Percentiles rank a stretch among this genome's conserved stretches.
These are phyloP conservation scores for Plasmodium knowlesi DNA, from an alignment of 169 alveolate species.

Conservation along the genomic window DNA sequence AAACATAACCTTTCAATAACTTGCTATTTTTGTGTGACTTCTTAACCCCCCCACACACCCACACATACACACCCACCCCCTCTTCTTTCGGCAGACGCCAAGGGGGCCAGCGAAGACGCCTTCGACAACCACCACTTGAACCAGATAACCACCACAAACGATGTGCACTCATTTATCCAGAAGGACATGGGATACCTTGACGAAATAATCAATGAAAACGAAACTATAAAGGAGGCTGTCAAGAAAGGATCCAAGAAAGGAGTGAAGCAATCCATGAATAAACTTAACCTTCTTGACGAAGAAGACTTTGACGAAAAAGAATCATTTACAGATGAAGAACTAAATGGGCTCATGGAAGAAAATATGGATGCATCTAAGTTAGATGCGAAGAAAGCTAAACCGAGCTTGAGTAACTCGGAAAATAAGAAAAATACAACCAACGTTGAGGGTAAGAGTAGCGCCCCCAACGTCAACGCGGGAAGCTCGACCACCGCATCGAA, in stretches of 20 bases:
- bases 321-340: background rate
- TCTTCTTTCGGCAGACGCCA: background rate
- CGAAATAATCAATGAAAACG: slow-evolving; percentile 20
- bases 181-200: slow-evolving; percentile 9
- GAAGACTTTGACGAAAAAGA: background rate
- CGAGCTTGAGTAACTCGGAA: background rate
- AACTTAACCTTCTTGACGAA: background rate
- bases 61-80: too few species aligned
- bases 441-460: background rate
- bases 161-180: slow-evolving; percentile 42
- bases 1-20: background rate
- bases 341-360: slow-evolving; percentile 11
- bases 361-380: background rate
- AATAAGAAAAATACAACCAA: background rate
- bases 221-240: slow-evolving; percentile 21
- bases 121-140: slow-evolving; percentile 44
- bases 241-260: slow-evolving; percentile 13
- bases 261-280: background rate
- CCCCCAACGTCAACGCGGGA: background rate
- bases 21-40: background rate
- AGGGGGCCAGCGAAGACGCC: background rate
- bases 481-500: background rate
- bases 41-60: background rate
- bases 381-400: background rate
- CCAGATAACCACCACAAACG: background rate